Evolutionary conservation across 148 eudicot species (phyloP).

Genomic region (Arctostaphylos glauca): DNA sequence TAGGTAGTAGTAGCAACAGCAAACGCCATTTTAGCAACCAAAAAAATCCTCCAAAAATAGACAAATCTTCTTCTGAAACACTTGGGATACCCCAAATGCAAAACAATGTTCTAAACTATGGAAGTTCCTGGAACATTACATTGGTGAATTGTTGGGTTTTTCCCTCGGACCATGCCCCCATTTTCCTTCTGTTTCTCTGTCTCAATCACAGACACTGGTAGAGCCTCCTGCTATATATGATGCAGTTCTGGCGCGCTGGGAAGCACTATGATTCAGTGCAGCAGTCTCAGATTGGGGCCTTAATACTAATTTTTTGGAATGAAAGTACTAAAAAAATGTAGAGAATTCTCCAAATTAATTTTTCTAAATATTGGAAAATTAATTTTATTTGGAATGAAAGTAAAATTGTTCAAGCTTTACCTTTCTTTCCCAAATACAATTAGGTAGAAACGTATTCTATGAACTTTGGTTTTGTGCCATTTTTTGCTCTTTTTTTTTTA

Average conservation of each 20-base stretch:
- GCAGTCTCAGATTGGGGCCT: no score
- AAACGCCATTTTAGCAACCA: slow-evolving; percentile 55
- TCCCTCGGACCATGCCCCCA: slow-evolving; percentile 11
- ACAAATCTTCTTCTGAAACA: not conserved
- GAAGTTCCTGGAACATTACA: not conserved
- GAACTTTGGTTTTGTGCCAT: no score
- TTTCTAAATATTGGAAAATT: no score
- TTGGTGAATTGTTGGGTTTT: not conserved
- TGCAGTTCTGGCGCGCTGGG: not conserved
- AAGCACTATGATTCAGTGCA: not conserved
- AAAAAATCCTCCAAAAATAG: not conserved
- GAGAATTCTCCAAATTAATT: no score
- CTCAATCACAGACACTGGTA: not conserved
- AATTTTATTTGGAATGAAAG: no score
- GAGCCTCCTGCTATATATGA: not conserved
- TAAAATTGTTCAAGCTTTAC: no score
- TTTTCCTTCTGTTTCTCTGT: not conserved
- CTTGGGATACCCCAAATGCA: not conserved
- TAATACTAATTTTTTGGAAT: no score
- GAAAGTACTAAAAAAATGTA: no score
- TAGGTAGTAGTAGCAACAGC: slow-evolving; percentile 30
- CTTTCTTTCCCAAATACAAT: no score
- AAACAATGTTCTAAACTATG: not conserved
- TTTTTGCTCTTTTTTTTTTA: no score
- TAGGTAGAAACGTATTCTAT: no score